Percentiles rank a stretch among this genome's conserved stretches.
Evolutionary conservation across 768 basidiomycete species (phyloP).

Genomic region (Mycena albidolilacea): DNA sequence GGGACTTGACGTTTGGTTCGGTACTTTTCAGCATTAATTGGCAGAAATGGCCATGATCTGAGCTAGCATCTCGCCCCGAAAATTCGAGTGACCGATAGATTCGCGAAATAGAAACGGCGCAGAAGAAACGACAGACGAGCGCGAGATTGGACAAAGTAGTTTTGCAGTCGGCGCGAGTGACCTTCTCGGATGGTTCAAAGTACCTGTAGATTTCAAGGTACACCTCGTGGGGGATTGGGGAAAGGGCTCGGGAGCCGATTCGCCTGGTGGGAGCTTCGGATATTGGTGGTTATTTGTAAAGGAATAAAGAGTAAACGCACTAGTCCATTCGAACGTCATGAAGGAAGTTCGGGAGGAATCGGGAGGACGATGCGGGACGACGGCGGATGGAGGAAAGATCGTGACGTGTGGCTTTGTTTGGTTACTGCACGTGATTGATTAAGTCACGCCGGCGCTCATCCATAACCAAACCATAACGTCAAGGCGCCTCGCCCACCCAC

Average conservation of each 20-base stretch:
- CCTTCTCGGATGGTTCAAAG: slow-evolving; percentile 42
- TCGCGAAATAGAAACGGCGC: slow-evolving; percentile 54
- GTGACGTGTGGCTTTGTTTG: not conserved
- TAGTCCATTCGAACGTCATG: slow-evolving; percentile 30
- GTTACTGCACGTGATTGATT: not conserved
- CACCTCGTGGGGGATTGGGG: slow-evolving; percentile 60
- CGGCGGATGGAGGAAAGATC: no score
- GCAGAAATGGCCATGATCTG: slow-evolving; percentile 19
- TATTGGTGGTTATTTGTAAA: not conserved
- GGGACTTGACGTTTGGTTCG: not conserved
- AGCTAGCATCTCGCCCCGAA: slow-evolving; percentile 11
- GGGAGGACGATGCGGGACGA: no score
- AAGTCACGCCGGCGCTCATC: no score
- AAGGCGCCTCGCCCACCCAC: no score
- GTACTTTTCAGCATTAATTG: slow-evolving; percentile 10
- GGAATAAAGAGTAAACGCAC: slow-evolving; percentile 4
- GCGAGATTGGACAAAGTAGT: slow-evolving; percentile 50
- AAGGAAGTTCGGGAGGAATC: no score
- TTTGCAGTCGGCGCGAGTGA: slow-evolving; percentile 38
- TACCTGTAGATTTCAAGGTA: slow-evolving; percentile 59
- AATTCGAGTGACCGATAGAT: slow-evolving; percentile 54
- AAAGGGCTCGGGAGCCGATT: slow-evolving; percentile 28
- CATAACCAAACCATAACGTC: not conserved
- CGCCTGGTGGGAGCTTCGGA: slow-evolving; percentile 47
- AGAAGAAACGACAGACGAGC: slow-evolving; percentile 61